A percentile compares a stretch with the other conserved stretches of the same genome.
Conservation (phyloP, 2,329 filamentous ascomycete genomes). For the Neopestalotiopsis rosae region DNA sequence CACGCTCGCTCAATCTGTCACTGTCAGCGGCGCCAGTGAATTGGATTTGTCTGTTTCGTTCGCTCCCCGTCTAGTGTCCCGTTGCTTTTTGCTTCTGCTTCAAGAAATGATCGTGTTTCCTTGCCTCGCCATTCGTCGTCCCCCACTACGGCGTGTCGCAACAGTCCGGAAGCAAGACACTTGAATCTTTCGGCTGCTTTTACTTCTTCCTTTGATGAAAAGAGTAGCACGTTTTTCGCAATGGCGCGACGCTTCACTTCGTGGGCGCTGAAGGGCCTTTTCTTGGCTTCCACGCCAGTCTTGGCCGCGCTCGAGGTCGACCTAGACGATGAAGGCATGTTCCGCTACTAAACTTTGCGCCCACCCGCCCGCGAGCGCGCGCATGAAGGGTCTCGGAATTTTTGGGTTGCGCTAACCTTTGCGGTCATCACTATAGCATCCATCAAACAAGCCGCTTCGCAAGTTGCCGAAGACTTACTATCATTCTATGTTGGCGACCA, state of each 20-base stretch:
- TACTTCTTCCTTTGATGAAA: neutral
- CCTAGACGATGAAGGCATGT: slow-evolving; percentile 35
- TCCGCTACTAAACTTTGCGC: neutral
- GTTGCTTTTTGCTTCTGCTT: neutral
- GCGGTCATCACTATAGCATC: slow-evolving; percentile 41
- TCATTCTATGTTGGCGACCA: slow-evolving; percentile 56
- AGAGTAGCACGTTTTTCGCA: neutral
- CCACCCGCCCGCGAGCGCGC: neutral
- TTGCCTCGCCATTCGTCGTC: neutral
- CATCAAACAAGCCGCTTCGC: slow-evolving; percentile 51
- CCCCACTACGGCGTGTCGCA: neutral
- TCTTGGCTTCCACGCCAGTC: slow-evolving; percentile 28
- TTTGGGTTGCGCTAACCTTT: neutral
- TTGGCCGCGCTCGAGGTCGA: slow-evolving; percentile 34
- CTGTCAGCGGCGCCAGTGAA: neutral
- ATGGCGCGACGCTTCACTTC: slow-evolving; percentile 29
- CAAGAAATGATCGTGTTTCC: neutral
- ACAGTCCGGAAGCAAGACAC: too few species aligned
- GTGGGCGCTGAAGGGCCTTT: slow-evolving; percentile 30
- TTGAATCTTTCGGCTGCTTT: neutral
- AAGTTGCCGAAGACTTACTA: slow-evolving; percentile 56
- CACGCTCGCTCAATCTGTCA: neutral
- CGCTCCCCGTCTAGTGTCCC: neutral
- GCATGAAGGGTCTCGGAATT: neutral
- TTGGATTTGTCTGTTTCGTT: neutral